Evolutionary conservation across 1,284 basidiomycete genomes (phyloP).

Genomic region (Apiotrichum mycotoxinovorans): DNA sequence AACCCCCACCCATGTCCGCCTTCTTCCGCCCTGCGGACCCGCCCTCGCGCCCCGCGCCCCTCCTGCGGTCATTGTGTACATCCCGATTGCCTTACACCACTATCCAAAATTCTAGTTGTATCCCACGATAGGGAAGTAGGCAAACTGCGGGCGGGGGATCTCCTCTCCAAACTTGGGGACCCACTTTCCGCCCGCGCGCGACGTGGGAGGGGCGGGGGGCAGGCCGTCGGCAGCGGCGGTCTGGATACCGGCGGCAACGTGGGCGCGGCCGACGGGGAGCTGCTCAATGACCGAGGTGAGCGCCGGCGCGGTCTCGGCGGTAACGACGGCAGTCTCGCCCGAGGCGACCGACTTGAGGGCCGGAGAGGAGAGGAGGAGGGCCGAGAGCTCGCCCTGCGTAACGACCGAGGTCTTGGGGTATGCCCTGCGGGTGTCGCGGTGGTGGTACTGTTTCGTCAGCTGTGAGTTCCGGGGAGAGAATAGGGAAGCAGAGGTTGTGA

Average conservation of each 20-base stretch:
- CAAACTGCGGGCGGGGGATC: conserved; percentile 68
- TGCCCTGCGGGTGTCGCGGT: conserved; percentile 78
- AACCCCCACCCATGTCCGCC: no score
- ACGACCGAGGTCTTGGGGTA: conserved; percentile 84
- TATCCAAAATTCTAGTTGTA: conserved; percentile 74
- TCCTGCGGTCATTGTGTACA: no score
- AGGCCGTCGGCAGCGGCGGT: conserved; percentile 58
- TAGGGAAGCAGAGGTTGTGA: no score
- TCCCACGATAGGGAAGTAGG: conserved; percentile 80
- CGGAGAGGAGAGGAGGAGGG: conserved; percentile 76
- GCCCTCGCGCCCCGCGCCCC: no score
- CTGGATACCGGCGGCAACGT: conserved; percentile 60
- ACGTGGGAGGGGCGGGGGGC: conserved; percentile 64
- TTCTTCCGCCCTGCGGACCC: no score
- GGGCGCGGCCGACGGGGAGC: conserved; percentile 57
- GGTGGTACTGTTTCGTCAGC: conserved; percentile 65
- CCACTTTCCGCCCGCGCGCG: conserved; percentile 60
- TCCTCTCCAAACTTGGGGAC: conserved; percentile 61
- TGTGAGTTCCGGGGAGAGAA: no score
- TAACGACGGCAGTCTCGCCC: conserved; percentile 53
- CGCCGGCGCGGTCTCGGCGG: conserved; percentile 52
- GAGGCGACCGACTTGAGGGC: conserved; percentile 69
- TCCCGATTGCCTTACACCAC: no score
- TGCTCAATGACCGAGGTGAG: conserved; percentile 62
- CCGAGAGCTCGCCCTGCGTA: conserved; percentile 74